Evolutionary conservation across 2,329 filamentous ascomycete genomes (phyloP), one percentile per base, ranked within the genome.

Genomic region (Teratosphaeria nubilosa): DNA sequence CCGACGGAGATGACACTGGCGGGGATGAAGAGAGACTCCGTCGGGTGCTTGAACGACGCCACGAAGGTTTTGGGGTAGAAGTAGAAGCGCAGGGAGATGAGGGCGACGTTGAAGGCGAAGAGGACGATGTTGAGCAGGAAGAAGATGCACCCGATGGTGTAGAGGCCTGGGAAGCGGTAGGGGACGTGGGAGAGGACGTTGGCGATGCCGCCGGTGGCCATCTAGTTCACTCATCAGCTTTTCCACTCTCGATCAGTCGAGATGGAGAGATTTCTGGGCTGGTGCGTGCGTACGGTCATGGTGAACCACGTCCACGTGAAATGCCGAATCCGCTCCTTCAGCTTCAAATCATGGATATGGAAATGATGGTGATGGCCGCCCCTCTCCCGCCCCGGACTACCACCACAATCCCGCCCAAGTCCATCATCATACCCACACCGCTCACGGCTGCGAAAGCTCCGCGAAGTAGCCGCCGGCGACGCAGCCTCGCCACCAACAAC

Each of bases 231-330:
- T 20, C 5, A 16, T 20, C 45, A 6, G 24, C 5, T 5, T 66
- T 45, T 22, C 25, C 25, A n/a, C 31, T 10, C 22, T 16, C n/a
- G 22, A 22, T 24, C 31, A 32, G 31, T 32, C 31, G 11, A 32
- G 31, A 6, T 32, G 31, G 11, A 32, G 25, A 24, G 54, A 20
- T 27, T 13, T 22, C 6, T n/a, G n/a, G n/a, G n/a, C n/a, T n/a
- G n/a, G n/a, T n/a, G n/a, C n/a, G n/a, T n/a, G 20, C 22, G 20
- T 51, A 55, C 51, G 6, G 65, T 62, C 55, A 69, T 67, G 0
- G 81, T 83, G 69, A 84, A 92, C 79, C 85, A 92, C 0, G 87
- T 90, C 88, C 88, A 92, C 0, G 83, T 85, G 62, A 84, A 80
- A 72, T 86, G 83, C 55, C 79, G 73, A 51, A 85, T 78, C n/a